These are phyloP conservation scores for Tylopilus rubrobrunneus DNA, from an alignment of 768 basidiomycete genomes.

Conservation along the genomic window DNA sequence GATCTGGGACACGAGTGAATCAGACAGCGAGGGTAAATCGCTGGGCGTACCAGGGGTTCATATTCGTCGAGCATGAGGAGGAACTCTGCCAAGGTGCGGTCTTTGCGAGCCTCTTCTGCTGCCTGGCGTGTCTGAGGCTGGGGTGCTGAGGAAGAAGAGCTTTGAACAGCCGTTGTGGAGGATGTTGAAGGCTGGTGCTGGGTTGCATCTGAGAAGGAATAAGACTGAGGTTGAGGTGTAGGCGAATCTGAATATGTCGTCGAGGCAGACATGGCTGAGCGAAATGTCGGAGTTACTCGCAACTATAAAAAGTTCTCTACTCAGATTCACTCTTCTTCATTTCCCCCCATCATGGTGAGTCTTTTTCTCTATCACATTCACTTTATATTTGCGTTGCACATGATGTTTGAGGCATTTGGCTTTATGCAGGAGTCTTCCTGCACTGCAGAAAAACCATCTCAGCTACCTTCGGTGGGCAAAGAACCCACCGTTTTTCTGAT, in stretches of 20 bases:
- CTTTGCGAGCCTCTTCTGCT: conserved; percentile 80
- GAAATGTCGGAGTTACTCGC: conserved; percentile 29
- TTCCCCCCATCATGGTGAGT: conserved; percentile 21
- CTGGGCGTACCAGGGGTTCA: conserved; percentile 74
- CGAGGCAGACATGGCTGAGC: conserved; percentile 31
- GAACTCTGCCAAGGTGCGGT: conserved; percentile 89
- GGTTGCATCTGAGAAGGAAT: conserved; percentile 21
- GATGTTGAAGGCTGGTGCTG: conserved; percentile 21
- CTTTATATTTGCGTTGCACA: conserved; percentile 34
- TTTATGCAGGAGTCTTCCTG: conserved; percentile 66
- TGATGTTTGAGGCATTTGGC: conserved; percentile 96
- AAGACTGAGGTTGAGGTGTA: conserved; percentile 27
- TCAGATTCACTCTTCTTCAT: background rate
- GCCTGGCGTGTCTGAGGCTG: conserved; percentile 59
- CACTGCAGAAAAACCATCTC: conserved; percentile 83
- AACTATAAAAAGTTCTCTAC: conserved; percentile 19
- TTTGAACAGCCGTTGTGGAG: conserved; percentile 8
- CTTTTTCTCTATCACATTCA: conserved; percentile 11
- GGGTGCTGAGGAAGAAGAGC: conserved; percentile 19
- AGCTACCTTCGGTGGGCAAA: conserved; percentile 79
- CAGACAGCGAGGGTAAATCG: background rate
- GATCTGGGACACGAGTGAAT: conserved; percentile 49
- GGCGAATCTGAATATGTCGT: conserved; percentile 30
- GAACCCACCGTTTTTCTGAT: conserved; percentile 44
- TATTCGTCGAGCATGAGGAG: conserved; percentile 96